Base-by-base conservation (phyloP, 1,139 yeast species). In the Ogataea hybrid region DNA sequence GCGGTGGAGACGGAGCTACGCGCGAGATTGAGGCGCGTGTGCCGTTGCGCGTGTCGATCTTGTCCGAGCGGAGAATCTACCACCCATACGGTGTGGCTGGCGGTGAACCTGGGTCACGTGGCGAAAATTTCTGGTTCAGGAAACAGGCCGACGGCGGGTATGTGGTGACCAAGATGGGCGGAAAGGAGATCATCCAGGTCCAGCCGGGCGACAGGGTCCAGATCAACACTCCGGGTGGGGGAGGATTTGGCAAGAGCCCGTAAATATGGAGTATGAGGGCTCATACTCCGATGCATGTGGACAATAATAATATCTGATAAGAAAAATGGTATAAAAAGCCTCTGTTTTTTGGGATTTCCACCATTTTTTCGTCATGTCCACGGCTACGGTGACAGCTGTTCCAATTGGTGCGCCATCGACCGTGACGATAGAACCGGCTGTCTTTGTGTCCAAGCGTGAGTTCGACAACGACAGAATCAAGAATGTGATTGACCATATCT, bases 181-280 rank as follows among this genome's bases (percentile, higher is more conserved):
- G 83, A 14, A 77, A 77, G 57, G 77, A 75, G 52, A 70, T 80
- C 1, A 72, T 79, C 2, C 52, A 61, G 17, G 70, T 76, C 43
- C 53, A 35, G 10, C 39, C 59, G n/a, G 85, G 85, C 2, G 87
- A 81, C 51, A 65, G 79, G 38, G 62, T 81, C 29, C 59, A 77
- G 16, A 71, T 81, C 38, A 56, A 60, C 41, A 72, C 79, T 2
- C 79, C 79, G 1, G 77, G 77, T 9, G 67, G 67, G 12, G 76
- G 76, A 10, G 76, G 61, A 2, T 58, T 28, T 25, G 45, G 44
- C 11, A 29, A 28, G 27, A 7, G 21, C 22, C 12, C 3, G 4
- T 18, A n/a, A 18, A 15, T n/a, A 15, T 17, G 3, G 11, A 11
- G 14, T 17, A 5, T 10, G 5, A 4, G 23, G 12, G 34, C 20